phyloP scores from a whole-genome alignment of 345 rosid species.

The Hirschfeldia incana region DNA sequence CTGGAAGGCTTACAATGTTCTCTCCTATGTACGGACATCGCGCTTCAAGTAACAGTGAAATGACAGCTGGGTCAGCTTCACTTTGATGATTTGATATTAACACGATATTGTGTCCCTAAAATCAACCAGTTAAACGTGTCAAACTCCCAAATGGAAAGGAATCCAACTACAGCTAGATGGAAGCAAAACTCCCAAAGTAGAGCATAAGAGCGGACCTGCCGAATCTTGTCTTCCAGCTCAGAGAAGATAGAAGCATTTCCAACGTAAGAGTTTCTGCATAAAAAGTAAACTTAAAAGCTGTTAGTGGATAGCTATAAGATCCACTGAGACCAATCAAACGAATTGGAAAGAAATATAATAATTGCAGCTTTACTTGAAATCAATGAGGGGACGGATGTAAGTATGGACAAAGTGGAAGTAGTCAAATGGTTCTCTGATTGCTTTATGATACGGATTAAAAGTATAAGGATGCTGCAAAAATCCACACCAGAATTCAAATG shows the following conservation, averaged over 20 bases:
- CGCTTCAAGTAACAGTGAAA: slow-evolving; percentile 81
- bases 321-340: not conserved
- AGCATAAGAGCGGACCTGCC: slow-evolving; percentile 52
- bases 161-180: not conserved
- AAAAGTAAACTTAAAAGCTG: not conserved
- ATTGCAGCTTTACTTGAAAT: slow-evolving; percentile 66
- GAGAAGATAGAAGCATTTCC: slow-evolving; percentile 67
- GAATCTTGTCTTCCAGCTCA: slow-evolving; percentile 75
- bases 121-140: slow-evolving; percentile 21
- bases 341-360: not conserved
- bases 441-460: slow-evolving; percentile 81
- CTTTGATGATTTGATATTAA: slow-evolving; percentile 96
- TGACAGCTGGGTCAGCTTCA: slow-evolving; percentile 95
- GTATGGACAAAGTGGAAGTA: slow-evolving; percentile 93
- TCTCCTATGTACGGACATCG: slow-evolving; percentile 61
- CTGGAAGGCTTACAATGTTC: slow-evolving; percentile 59
- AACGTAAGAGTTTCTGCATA: slow-evolving; percentile 77
- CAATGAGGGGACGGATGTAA: slow-evolving; percentile 78
- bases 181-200: not conserved
- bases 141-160: not conserved
- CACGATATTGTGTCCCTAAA: slow-evolving; percentile 87
- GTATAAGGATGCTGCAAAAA: slow-evolving; percentile 76
- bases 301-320: not conserved
- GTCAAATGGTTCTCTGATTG: slow-evolving; percentile 89
- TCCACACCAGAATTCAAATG: slow-evolving; percentile 13